These are phyloP conservation scores for Madurella mycetomatis DNA, from an alignment of 2,329 filamentous ascomycete genomes.

Conservation along the genomic window DNA sequence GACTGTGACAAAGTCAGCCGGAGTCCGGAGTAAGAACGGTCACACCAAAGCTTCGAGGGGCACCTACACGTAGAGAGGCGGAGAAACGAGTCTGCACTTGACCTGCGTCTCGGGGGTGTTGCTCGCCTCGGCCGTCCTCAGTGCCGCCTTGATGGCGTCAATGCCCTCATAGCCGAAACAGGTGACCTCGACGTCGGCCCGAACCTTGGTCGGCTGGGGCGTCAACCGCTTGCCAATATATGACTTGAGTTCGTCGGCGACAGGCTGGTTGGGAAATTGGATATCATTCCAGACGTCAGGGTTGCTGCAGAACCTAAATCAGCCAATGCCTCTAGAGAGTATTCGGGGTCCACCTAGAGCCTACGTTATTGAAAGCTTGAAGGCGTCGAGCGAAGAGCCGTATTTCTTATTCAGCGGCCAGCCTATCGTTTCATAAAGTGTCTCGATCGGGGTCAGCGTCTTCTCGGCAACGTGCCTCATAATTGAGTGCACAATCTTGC, in stretches of 20 bases:
- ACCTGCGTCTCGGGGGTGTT: conserved; percentile 92
- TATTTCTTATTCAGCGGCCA: conserved; percentile 99
- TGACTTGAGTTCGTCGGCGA: conserved; percentile 82
- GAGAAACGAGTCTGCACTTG: conserved; percentile 97
- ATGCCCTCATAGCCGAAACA: conserved; percentile 97
- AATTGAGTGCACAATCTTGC: conserved; percentile 98
- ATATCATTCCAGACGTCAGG: conserved; percentile 94
- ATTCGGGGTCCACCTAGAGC: not conserved
- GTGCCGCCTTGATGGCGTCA: conserved; percentile 91
- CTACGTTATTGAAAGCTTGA: conserved; percentile 97
- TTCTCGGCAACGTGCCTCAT: conserved; percentile 99
- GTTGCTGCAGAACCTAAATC: conserved; percentile 57
- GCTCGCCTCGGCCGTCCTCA: conserved; percentile 84
- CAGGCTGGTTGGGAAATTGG: conserved; percentile 77
- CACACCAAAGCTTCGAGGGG: not conserved
- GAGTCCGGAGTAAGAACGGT: not conserved
- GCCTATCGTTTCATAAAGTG: conserved; percentile 86
- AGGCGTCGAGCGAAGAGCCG: conserved; percentile 93
- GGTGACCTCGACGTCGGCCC: conserved; percentile 93
- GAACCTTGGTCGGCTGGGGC: conserved; percentile 97
- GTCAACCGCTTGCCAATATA: conserved; percentile 98
- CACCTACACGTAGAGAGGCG: conserved; percentile 77
- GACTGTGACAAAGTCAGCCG: conserved; percentile 11
- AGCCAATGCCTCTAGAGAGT: not conserved
- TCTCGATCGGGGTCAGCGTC: conserved; percentile 89